A percentile compares a stretch with the other conserved stretches of the same genome.
These are phyloP conservation scores for Xylaria castorea DNA, from an alignment of 495 filamentous ascomycete genomes.

Conservation along the genomic window DNA sequence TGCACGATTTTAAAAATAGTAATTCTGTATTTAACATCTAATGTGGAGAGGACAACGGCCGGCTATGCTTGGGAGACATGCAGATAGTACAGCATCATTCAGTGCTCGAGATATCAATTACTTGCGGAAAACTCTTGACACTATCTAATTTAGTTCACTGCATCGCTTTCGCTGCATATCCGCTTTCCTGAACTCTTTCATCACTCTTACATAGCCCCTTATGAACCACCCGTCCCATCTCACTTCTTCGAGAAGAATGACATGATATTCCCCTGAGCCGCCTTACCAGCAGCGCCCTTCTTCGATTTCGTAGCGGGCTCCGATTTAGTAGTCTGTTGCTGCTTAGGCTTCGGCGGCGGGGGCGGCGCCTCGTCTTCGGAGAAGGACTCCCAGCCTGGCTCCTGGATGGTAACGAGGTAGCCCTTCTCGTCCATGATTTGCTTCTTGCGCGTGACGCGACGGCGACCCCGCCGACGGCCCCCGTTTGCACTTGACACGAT, in stretches of 20 bases:
- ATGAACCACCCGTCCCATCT: conserved; percentile 6
- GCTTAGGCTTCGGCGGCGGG: conserved; percentile 58
- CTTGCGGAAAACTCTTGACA: background rate
- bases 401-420: conserved; percentile 91
- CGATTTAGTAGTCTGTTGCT: conserved; percentile 37
- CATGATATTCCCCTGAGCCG: conserved; percentile 89
- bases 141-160: background rate
- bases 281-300: conserved; percentile 54
- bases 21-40: background rate
- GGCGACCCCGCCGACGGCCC: conserved; percentile 78
- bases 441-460: conserved; percentile 88
- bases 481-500: conserved; percentile 61
- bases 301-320: conserved; percentile 54
- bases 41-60: background rate
- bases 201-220: background rate
- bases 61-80: background rate
- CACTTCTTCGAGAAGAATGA: conserved; percentile 89
- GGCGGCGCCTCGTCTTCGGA: conserved; percentile 81
- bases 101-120: background rate
- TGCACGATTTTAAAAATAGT: background rate
- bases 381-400: conserved; percentile 92
- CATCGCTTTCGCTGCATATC: background rate
- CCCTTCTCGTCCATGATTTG: conserved; percentile 91
- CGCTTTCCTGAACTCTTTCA: background rate
- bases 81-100: background rate